Evolutionary conservation across 75 land plant species (phyloP).

Genomic region (Cunninghamia lanceolata): DNA sequence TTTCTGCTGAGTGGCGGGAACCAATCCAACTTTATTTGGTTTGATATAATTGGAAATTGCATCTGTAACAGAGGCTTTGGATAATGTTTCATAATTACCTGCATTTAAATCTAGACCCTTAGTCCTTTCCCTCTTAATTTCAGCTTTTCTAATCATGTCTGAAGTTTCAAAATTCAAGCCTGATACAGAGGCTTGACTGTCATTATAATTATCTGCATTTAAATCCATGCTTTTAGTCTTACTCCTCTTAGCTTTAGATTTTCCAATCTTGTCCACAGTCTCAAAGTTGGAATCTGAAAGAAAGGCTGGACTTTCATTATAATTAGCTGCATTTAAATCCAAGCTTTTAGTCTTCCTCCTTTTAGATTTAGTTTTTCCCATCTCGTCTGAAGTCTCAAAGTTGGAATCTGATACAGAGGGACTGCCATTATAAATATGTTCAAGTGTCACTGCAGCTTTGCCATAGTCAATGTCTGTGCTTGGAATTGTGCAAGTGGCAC

Average conservation of each 20-base stretch:
- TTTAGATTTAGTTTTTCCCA: background rate
- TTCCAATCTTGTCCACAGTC: background rate
- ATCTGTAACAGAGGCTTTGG: background rate
- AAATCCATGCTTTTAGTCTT: slow-evolving; percentile 20
- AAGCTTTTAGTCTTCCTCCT: slow-evolving; percentile 23
- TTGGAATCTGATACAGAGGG: slow-evolving; percentile 24
- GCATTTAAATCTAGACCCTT: slow-evolving; percentile 4
- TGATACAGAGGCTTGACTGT: slow-evolving; percentile 33
- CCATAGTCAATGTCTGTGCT: slow-evolving; percentile 46
- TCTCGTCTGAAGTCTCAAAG: slow-evolving; percentile 9
- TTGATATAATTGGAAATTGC: background rate
- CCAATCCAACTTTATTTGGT: slow-evolving; percentile 7
- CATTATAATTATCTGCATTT: slow-evolving; percentile 6
- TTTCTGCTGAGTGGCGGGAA: background rate
- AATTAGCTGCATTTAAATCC: slow-evolving; percentile 16
- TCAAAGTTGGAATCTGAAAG: slow-evolving; percentile 20
- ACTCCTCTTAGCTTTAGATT: slow-evolving; percentile 7
- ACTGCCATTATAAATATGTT: slow-evolving; percentile 58
- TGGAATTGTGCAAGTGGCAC: slow-evolving; percentile 10
- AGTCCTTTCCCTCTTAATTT: slow-evolving; percentile 17
- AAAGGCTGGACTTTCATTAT: slow-evolving; percentile 46
- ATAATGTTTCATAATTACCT: background rate
- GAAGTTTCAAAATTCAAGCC: slow-evolving; percentile 20
- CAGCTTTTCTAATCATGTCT: background rate
- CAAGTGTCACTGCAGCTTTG: slow-evolving; percentile 72